Percentiles rank a stretch among this genome's conserved stretches.
These are phyloP conservation scores for Ascochyta koolunga DNA, from an alignment of 2,329 filamentous ascomycete species.

Conservation along the genomic window DNA sequence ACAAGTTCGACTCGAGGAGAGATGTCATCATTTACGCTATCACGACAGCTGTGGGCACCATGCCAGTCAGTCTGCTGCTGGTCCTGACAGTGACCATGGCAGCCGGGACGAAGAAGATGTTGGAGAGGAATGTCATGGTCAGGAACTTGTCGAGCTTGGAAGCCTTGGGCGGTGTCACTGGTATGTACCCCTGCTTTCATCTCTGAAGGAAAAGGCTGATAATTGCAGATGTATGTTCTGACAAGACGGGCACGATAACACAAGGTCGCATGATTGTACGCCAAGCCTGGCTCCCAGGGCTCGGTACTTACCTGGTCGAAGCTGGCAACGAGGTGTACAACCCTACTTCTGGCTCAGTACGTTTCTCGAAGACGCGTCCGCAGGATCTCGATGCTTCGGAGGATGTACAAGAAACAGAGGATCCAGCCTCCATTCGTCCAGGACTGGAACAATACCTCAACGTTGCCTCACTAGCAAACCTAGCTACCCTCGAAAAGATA, in stretches of 20 bases:
- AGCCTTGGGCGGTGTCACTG: slow-evolving; percentile 43
- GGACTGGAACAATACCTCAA: slow-evolving; percentile 40
- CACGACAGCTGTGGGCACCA: slow-evolving; percentile 43
- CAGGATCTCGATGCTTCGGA: slow-evolving; percentile 33
- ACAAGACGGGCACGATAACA: slow-evolving; percentile 42
- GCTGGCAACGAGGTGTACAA: slow-evolving; percentile 34
- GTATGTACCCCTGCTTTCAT: slow-evolving; percentile 16
- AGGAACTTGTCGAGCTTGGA: slow-evolving; percentile 44
- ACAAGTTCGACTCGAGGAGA: slow-evolving; percentile 43
- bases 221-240: slow-evolving; percentile 41
- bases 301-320: slow-evolving; percentile 39
- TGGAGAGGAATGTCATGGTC: slow-evolving; percentile 42
- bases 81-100: slow-evolving; percentile 48
- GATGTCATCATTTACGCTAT: slow-evolving; percentile 47
- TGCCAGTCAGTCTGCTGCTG: slow-evolving; percentile 41
- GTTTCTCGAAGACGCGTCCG: slow-evolving; percentile 28
- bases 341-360: slow-evolving; percentile 35
- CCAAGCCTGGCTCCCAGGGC: slow-evolving; percentile 41
- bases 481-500: slow-evolving; percentile 55
- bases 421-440: slow-evolving; percentile 30
- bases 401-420: slow-evolving; percentile 20
- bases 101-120: slow-evolving; percentile 44
- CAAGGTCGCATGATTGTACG: slow-evolving; percentile 43
- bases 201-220: background rate
- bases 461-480: slow-evolving; percentile 52